Percentiles rank a stretch among this genome's conserved stretches.
phyloP scores from a whole-genome alignment of 208 protist genomes.

The Leishmania lainsoni region DNA sequence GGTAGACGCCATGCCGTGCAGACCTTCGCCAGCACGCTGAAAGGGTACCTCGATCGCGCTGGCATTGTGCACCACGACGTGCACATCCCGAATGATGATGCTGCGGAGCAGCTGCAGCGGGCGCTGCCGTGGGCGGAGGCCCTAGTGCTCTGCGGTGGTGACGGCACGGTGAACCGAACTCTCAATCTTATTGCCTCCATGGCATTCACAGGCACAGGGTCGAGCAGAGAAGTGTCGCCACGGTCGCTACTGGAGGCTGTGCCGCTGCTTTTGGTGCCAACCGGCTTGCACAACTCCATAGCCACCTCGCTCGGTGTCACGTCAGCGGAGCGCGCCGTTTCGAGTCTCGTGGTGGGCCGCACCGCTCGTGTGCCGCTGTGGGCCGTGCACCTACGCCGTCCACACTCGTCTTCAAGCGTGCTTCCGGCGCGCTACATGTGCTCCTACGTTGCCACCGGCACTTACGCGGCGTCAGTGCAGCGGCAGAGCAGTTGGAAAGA shows the following conservation, averaged over 20 bases:
- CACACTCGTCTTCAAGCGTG: neutral
- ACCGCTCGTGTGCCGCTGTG: constrained; percentile 66
- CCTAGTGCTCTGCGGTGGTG: constrained; percentile 70
- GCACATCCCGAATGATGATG: constrained; percentile 38
- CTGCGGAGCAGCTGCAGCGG: constrained; percentile 19
- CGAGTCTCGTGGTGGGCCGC: constrained; percentile 58
- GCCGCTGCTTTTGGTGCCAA: constrained; percentile 72
- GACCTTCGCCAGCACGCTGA: constrained; percentile 56
- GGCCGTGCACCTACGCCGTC: constrained; percentile 54
- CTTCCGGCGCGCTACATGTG: constrained; percentile 57
- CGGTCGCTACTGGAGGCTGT: constrained; percentile 17
- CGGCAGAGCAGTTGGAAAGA: constrained; percentile 47
- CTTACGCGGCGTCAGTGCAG: constrained; percentile 57
- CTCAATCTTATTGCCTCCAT: constrained; percentile 57
- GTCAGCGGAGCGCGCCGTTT: constrained; percentile 66
- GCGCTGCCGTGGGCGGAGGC: constrained; percentile 35
- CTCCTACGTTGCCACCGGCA: constrained; percentile 66
- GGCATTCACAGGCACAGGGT: neutral
- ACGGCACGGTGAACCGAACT: constrained; percentile 77
- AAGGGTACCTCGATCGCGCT: constrained; percentile 64
- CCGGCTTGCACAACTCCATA: constrained; percentile 81
- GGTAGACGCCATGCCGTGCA: constrained; percentile 48
- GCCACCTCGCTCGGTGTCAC: constrained; percentile 67
- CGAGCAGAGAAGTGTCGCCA: neutral
- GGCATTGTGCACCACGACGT: constrained; percentile 75